A percentile compares a stretch with the other conserved stretches of the same genome.
Evolutionary conservation across 345 rosid species (phyloP).

Genomic region (Gossypium herbaceum): DNA sequence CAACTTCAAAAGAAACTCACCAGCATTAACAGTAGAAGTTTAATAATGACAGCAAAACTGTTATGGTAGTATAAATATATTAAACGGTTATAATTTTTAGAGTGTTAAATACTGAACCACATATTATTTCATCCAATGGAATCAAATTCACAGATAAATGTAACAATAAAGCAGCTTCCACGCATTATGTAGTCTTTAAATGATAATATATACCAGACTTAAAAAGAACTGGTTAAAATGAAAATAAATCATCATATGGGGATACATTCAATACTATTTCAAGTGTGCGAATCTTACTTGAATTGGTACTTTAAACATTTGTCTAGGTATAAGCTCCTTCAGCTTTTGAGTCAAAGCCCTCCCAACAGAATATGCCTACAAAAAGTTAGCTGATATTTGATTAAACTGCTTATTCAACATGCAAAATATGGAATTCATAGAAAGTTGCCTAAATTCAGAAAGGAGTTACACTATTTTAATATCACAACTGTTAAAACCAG

Average conservation of each 20-base stretch:
- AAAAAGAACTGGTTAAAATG: not conserved
- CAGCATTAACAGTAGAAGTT: not conserved
- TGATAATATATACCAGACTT: not conserved
- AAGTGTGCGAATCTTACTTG: constrained; percentile 47
- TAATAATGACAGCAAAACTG: not conserved
- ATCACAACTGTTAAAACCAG: not conserved
- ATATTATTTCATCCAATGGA: not conserved
- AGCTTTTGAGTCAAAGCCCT: constrained; percentile 94
- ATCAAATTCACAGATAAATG: not conserved
- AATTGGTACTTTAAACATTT: constrained; percentile 97
- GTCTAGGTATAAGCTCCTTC: constrained; percentile 97
- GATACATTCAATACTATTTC: not conserved
- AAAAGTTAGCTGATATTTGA: constrained; percentile 18
- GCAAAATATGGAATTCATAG: not conserved
- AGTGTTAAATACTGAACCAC: not conserved
- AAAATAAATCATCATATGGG: not conserved
- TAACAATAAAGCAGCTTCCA: constrained; percentile 2
- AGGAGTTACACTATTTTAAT: not conserved
- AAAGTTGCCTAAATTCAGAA: not conserved
- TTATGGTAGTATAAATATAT: not conserved
- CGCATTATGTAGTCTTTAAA: not conserved
- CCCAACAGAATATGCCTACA: constrained; percentile 88
- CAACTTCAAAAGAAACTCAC: not conserved
- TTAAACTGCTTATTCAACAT: not conserved
- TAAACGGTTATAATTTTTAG: not conserved